Conservation (phyloP, 1,284 basidiomycete genomes). For the Ustilago loliicola region DNA sequence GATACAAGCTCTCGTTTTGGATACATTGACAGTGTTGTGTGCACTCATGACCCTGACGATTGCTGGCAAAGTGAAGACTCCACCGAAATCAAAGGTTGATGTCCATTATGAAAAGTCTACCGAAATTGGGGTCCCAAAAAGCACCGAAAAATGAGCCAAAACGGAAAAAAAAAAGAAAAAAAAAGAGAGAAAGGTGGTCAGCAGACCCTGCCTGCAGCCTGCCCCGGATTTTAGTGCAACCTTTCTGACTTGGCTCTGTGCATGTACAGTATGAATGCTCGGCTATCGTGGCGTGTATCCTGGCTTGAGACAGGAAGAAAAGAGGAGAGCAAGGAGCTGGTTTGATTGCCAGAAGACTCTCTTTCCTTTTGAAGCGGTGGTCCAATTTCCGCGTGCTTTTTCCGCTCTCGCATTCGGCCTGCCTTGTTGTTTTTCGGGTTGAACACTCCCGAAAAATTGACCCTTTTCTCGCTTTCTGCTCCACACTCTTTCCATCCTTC, state of each 20-base stretch:
- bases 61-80: too few species aligned
- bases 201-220: background rate
- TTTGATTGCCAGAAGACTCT: slow-evolving; percentile 10
- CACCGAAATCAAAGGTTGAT: background rate
- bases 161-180: slow-evolving; percentile 2
- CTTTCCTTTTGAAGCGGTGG: background rate
- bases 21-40: too few species aligned
- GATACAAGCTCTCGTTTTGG: too few species aligned
- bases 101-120: background rate
- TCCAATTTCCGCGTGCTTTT: background rate
- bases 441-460: slow-evolving; percentile 5
- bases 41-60: too few species aligned
- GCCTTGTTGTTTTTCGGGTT: slow-evolving; percentile 7
- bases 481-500: background rate
- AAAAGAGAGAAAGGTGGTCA: background rate
- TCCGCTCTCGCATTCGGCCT: background rate
- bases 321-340: slow-evolving; percentile 1
- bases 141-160: too few species aligned
- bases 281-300: background rate
- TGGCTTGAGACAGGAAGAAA: background rate
- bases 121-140: slow-evolving; percentile 1
- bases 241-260: background rate
- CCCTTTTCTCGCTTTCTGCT: background rate
- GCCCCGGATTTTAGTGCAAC: background rate
- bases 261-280: background rate